Evolutionary conservation across 305 asterid species (phyloP).

Genomic region (Andrographis paniculata): DNA sequence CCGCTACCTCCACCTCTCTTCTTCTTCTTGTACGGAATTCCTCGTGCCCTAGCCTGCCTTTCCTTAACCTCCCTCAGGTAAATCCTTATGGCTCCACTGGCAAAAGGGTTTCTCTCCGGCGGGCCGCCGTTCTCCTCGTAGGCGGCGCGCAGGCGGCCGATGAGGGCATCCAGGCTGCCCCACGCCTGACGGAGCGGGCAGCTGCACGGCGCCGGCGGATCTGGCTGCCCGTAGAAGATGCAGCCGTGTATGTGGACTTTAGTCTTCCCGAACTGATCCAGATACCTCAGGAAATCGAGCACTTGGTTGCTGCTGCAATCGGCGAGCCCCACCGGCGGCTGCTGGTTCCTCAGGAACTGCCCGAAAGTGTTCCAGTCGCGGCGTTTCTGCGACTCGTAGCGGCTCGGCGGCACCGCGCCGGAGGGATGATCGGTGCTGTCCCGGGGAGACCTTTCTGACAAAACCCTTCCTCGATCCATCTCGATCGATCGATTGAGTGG

Average conservation of each 20-base stretch:
- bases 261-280: slow-evolving; percentile 58
- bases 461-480: too few species aligned
- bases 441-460: too few species aligned
- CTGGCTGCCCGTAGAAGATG: slow-evolving; percentile 48
- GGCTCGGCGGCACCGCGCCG: slow-evolving; percentile 21
- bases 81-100: slow-evolving; percentile 49
- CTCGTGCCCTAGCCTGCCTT: too few species aligned
- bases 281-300: slow-evolving; percentile 50
- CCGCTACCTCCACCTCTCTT: slow-evolving; percentile 10
- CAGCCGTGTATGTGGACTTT: slow-evolving; percentile 41
- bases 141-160: slow-evolving; percentile 52
- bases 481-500: too few species aligned
- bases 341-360: slow-evolving; percentile 43
- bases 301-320: slow-evolving; percentile 59
- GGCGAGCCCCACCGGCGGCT: slow-evolving; percentile 46
- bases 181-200: slow-evolving; percentile 63
- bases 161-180: slow-evolving; percentile 62
- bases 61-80: slow-evolving; percentile 52
- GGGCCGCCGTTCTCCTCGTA: slow-evolving; percentile 52
- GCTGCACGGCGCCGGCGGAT: slow-evolving; percentile 54
- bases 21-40: slow-evolving; percentile 61
- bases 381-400: slow-evolving; percentile 55
- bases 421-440: slow-evolving; percentile 1
- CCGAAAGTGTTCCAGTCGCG: slow-evolving; percentile 29
- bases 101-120: slow-evolving; percentile 54